phyloP scores from a whole-genome alignment of 352 stramenopile species.

The Globisporangium paddicum region DNA sequence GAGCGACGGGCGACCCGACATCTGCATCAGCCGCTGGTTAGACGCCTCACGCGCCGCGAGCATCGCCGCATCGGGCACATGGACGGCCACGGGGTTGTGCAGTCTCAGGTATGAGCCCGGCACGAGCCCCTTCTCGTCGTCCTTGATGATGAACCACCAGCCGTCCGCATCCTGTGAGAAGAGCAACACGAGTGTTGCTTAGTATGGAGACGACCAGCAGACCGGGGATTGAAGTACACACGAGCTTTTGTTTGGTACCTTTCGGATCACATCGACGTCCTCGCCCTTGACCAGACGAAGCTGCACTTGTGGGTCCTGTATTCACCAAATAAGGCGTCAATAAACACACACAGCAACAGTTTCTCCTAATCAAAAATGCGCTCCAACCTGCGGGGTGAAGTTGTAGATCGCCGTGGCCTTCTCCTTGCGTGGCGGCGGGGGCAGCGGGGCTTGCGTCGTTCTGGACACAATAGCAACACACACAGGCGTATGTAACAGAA shows the following conservation, averaged over 20 bases:
- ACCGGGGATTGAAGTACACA: background rate
- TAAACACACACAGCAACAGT: background rate
- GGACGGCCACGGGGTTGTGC: slow-evolving; percentile 50
- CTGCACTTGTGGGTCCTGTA: slow-evolving; percentile 55
- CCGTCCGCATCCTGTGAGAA: slow-evolving; percentile 48
- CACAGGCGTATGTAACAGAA: background rate
- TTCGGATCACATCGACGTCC: slow-evolving; percentile 70
- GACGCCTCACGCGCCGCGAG: slow-evolving; percentile 66
- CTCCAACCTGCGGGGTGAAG: slow-evolving; percentile 54
- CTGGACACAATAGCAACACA: background rate
- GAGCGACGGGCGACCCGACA: slow-evolving; percentile 29
- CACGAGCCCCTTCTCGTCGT: slow-evolving; percentile 77
- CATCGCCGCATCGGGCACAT: slow-evolving; percentile 52
- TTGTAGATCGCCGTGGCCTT: slow-evolving; percentile 72
- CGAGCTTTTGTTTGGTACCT: slow-evolving; percentile 13
- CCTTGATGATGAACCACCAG: slow-evolving; percentile 81
- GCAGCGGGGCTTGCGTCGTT: slow-evolving; percentile 1
- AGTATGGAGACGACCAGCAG: too few relatives aligned
- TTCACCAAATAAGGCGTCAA: background rate
- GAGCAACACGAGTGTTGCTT: too few relatives aligned
- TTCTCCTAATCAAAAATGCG: background rate
- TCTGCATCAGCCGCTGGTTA: slow-evolving; percentile 66
- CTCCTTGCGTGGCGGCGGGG: slow-evolving; percentile 37
- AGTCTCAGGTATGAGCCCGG: slow-evolving; percentile 69
- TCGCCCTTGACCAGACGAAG: slow-evolving; percentile 68